Conservation (phyloP, 805 yeast species). For the Nakazawaea ishiwadae region DNA sequence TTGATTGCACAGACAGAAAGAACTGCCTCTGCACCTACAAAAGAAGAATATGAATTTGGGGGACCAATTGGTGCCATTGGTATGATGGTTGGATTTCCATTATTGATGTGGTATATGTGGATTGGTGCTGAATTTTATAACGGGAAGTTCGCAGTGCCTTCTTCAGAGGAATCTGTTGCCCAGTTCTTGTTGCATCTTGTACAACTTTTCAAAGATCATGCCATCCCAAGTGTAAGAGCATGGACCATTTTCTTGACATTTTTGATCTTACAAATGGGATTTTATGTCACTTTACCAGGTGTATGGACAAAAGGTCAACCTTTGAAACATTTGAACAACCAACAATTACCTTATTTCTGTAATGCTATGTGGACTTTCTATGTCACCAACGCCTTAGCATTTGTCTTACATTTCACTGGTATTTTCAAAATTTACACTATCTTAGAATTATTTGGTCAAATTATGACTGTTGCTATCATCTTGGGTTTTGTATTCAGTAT, state of each 20-base stretch:
- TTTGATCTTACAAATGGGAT: constrained; percentile 60
- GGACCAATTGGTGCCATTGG: constrained; percentile 86
- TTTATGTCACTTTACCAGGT: constrained; percentile 87
- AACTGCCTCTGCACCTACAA: constrained; percentile 29
- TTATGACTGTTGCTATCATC: constrained; percentile 88
- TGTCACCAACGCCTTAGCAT: constrained; percentile 51
- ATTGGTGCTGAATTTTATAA: constrained; percentile 75
- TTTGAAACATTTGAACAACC: constrained; percentile 70
- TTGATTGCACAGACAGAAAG: not conserved
- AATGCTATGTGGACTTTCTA: constrained; percentile 88
- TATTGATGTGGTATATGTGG: constrained; percentile 97
- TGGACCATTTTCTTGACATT: constrained; percentile 72
- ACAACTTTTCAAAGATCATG: constrained; percentile 43
- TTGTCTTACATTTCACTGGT: constrained; percentile 68
- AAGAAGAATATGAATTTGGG: constrained; percentile 83
- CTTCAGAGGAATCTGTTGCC: constrained; percentile 45
- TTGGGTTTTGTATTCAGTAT: constrained; percentile 71
- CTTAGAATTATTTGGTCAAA: constrained; percentile 80
- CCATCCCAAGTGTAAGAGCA: constrained; percentile 53
- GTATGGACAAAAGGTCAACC: constrained; percentile 95
- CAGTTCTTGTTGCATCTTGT: constrained; percentile 43
- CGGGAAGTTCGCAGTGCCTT: constrained; percentile 71
- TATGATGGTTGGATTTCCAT: constrained; percentile 91
- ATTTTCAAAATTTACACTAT: constrained; percentile 69
- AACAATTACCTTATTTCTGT: constrained; percentile 87